Evolutionary conservation across 805 yeast species (phyloP).

Genomic region (Wickerhamomyces silvicola): DNA sequence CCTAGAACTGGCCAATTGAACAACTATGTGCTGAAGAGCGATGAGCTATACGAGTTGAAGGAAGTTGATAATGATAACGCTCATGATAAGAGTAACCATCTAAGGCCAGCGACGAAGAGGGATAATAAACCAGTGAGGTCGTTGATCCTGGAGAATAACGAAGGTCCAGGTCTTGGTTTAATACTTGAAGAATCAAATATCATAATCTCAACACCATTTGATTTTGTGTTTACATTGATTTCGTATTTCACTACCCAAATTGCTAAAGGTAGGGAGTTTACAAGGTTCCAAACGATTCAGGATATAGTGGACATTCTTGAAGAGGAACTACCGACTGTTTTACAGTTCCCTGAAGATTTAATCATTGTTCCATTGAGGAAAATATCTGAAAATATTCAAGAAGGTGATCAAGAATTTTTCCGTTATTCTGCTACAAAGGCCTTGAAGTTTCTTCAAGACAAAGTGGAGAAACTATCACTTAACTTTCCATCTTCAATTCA

Average conservation of each 20-base stretch:
- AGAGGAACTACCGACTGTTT: constrained; percentile 8
- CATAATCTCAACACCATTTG: constrained; percentile 34
- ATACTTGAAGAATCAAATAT: constrained; percentile 36
- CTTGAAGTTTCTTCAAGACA: constrained; percentile 30
- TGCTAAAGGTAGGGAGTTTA: constrained; percentile 23
- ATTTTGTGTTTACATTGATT: constrained; percentile 34
- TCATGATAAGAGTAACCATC: constrained; percentile 22
- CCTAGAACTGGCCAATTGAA: constrained; percentile 10
- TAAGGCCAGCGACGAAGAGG: constrained; percentile 22
- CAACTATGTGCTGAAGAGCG: constrained; percentile 10
- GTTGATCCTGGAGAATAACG: constrained; percentile 17
- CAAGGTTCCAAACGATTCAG: constrained; percentile 30
- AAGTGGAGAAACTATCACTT: constrained; percentile 28
- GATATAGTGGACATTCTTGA: constrained; percentile 36
- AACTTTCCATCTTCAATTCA: constrained; percentile 34
- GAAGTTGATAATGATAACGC: constrained; percentile 33
- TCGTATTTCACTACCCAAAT: constrained; percentile 25
- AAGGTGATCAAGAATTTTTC: constrained; percentile 38
- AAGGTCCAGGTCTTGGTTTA: constrained; percentile 23
- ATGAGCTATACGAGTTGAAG: constrained; percentile 33
- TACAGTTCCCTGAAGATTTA: constrained; percentile 11
- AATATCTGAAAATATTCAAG: constrained; percentile 36
- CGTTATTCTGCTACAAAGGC: constrained; percentile 37
- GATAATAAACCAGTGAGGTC: constrained; percentile 35
- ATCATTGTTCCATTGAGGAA: constrained; percentile 17